Base-by-base conservation (phyloP, 2,329 filamentous ascomycete species). In the Claviceps fusiformis region DNA sequence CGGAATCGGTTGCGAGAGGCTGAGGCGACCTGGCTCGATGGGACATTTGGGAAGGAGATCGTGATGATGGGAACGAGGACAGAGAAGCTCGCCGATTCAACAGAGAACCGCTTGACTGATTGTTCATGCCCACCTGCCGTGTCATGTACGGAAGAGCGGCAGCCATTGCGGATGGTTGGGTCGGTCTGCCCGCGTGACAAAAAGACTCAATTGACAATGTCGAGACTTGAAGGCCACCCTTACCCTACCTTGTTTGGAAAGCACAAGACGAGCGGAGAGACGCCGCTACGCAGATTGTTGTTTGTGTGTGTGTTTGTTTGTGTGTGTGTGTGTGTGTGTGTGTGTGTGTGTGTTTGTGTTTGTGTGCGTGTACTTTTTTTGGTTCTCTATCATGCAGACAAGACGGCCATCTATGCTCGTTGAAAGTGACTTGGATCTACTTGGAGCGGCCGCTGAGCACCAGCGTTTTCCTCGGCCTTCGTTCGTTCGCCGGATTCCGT, bases 1-100 rank as follows among this genome's bases (percentile, higher is more conserved):
- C 76, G 47, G 73, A 70, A 49, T 81, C 79, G 58, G 73, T 70
- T 54, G 72, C 66, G 57, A 71, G 72, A 54, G 73, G 75, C 52
- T 80, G 75, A 54, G 80, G 79, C 48, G 80, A 82, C 64, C 73
- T 75, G 51, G 78, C 72, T 48, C 78, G 77, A 62, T 73, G 73
- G 55, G 79, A 82, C 73, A 81, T 78, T 63, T 80, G 74, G 55
- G 80, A 82, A 52, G 75, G 72, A 50, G 79, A 78, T 56, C 79
- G 74, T 52, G 81, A 80, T 11, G 78, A 76, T 57, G 81, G 79
- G 63, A 85, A 81, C 46, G 82, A 85, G 31, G 82, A 80, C 50
- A 86, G 71, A n/a, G 83, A 86, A 46, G 78, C 75, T 63, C 76
- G 71, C 62, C 66, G 66, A 46, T 64, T 64, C 47, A 63, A 57